Base-by-base conservation (phyloP, 1,284 basidiomycete genomes). In the Puccinia hordei region DNA sequence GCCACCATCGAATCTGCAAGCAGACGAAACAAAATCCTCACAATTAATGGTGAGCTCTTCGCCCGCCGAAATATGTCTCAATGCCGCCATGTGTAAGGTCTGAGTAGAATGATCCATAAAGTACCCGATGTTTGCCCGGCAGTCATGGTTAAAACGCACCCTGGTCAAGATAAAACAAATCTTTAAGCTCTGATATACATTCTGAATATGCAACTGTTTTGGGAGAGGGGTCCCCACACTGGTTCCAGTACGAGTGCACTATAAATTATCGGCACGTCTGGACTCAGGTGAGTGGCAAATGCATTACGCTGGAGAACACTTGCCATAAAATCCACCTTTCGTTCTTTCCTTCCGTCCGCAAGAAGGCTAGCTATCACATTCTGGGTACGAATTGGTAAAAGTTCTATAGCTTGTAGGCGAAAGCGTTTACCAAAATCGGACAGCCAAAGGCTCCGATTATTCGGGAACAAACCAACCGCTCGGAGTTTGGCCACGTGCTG, bases 111-210 rank as follows among this genome's bases (percentile, higher is more conserved):
- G 33, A 69, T 78, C 51, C 10, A 69, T 33, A 33, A 59, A 44
- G 53, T 55, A 78, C 38, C 33, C 63, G 51, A 65, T 35, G 51
- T 78, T 78, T 61, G 75, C 46, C 27, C 75, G 75, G 41, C 75
- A 78, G 51, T 68, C 65, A 51, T 76, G 73, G 63, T 76, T 76
- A 19, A 76, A 53, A 5, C 73, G 73, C 10, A 69, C 66, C 66
- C 66, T 69, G 38, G 38, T 41, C 38, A 69, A 41, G 22, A 19
- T 22, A 38, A 2, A 63, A 38, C n/a, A 68, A 49, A n/a, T 44
- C 1, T 10, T 46, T 41, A n/a, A 49, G 27, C 19, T n/a, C 24
- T 46, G 2, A 17, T 24, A 4, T 30, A 5, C n/a, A 41, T 30
- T 49, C n/a, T 51, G 22, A 1, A 27, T n/a, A 30, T 6, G 19